Conservation (phyloP, 1,284 basidiomycete genomes). For the Sphaerobolus stellatus region DNA sequence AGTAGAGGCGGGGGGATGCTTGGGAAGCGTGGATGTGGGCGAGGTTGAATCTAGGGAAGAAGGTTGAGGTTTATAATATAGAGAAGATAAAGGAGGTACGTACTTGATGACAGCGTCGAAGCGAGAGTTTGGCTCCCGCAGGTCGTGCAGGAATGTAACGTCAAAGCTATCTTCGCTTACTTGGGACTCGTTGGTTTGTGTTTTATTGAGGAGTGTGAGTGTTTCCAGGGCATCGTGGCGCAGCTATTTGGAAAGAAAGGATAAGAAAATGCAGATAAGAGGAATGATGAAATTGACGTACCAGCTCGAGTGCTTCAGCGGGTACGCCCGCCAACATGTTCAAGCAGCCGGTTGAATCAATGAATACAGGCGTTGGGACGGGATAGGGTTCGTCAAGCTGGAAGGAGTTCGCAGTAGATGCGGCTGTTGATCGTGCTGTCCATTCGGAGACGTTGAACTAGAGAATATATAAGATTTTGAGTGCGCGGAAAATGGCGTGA, state of each 20-base stretch:
- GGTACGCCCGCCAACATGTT: conserved; percentile 84
- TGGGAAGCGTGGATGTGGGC: background rate
- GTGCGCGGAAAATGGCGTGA: background rate
- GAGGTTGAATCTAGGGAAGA: background rate
- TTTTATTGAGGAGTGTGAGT: conserved; percentile 57
- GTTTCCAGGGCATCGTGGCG: conserved; percentile 74
- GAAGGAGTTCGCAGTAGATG: no score
- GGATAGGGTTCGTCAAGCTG: no score
- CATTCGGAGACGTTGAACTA: conserved; percentile 58
- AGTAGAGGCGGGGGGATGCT: background rate
- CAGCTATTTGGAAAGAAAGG: conserved; percentile 48
- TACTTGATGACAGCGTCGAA: conserved; percentile 69
- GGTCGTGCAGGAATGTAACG: conserved; percentile 71
- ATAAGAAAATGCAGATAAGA: background rate
- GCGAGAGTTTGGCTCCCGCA: conserved; percentile 55
- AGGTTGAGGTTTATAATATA: background rate
- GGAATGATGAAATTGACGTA: conserved; percentile 33
- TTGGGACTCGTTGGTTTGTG: conserved; percentile 33
- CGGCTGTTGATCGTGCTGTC: conserved; percentile 33
- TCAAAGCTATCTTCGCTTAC: conserved; percentile 65
- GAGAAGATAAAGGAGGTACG: conserved; percentile 18
- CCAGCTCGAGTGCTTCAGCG: conserved; percentile 65
- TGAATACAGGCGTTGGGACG: conserved; percentile 69
- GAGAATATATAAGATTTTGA: background rate
- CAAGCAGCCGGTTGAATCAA: conserved; percentile 77